Evolutionary conservation across 495 filamentous ascomycete genomes (phyloP).

Genomic region (Saxispiralis lemnorum): DNA sequence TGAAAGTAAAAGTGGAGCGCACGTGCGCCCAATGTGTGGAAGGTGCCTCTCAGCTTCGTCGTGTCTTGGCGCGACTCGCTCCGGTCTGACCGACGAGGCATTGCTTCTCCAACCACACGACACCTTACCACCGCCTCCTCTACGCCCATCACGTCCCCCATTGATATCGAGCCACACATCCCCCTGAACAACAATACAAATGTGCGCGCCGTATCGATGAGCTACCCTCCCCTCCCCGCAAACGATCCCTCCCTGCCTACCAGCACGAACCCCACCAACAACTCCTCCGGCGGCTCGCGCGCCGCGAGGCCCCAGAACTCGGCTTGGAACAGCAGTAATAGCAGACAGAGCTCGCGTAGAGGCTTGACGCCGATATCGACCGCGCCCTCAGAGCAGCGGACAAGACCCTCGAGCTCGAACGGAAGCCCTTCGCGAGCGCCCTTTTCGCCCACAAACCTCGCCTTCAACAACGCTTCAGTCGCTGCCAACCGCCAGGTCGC

Average conservation of each 20-base stretch:
- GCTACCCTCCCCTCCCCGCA: constrained; percentile 5
- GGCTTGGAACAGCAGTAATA: constrained; percentile 40
- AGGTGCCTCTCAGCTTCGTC: too few relatives aligned
- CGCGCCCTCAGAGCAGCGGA: constrained; percentile 19
- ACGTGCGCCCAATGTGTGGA: too few relatives aligned
- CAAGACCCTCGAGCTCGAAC: constrained; percentile 29
- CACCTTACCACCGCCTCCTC: not conserved
- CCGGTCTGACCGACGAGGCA: too few relatives aligned
- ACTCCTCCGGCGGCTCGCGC: constrained; percentile 31
- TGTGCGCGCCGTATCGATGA: constrained; percentile 14
- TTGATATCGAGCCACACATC: not conserved
- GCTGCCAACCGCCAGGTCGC: constrained; percentile 32
- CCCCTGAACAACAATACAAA: not conserved
- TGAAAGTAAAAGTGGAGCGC: too few relatives aligned
- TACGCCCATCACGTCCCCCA: not conserved
- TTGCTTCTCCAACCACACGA: not conserved
- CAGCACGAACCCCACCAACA: constrained; percentile 4
- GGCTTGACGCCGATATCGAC: constrained; percentile 47
- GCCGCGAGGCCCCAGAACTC: constrained; percentile 39
- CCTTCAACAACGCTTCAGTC: constrained; percentile 38
- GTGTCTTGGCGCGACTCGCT: too few relatives aligned
- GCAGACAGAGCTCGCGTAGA: constrained; percentile 37
- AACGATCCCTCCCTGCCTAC: constrained; percentile 2
- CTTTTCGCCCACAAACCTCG: constrained; percentile 31
- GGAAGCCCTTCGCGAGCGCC: constrained; percentile 31